Base-by-base conservation (phyloP, 208 protist genomes). In the Wallacemonas collosoma region DNA sequence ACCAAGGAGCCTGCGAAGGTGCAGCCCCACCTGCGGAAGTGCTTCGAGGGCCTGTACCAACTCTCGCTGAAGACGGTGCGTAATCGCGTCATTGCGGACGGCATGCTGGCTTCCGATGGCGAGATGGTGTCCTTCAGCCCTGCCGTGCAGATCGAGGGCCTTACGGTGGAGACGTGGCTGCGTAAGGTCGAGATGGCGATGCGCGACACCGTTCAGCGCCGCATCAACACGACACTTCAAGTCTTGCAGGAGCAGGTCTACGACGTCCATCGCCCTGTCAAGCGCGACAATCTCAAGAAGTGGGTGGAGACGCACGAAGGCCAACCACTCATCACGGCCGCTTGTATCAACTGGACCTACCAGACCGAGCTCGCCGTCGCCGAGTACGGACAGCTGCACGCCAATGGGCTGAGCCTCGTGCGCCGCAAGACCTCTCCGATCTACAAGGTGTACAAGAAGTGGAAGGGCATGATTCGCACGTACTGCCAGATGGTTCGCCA, bases 1-100 rank as follows among this genome's bases (percentile, higher is more conserved):
- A 89, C 93, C 51, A 97, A 98, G 63, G 98, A 99, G 62, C 98
- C 98, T 1, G 74, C 88, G 66, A 98, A 98, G 79, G 97, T 99
- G 62, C 95, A 99, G 91, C 90, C 90, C 44, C 98, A 99, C 79
- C 77, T 99, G 53, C 94, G 97, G 62, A 99, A 99, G 86, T 99
- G 96, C 87, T 99, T 99, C 79, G 97, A 99, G 73, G 98, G 90
- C 11, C 87, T 99, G 17, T 93, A 97, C 74, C 76, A 82, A 26
- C 85, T 99, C 9, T 79, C 93, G 36, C 83, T 99, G 48, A 91
- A 92, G 65, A 79, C 80, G 36, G 80, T 89, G 43, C 83, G 91
- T 53, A 87, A 89, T 54, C 76, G 82, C 40, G 77, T 93, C 60
- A 79, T 94, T 26, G 93, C 90, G 1, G 88, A 95, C n/a, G 87